phyloP scores from a whole-genome alignment of 805 yeast species.

The Yarrowia hollandica region DNA sequence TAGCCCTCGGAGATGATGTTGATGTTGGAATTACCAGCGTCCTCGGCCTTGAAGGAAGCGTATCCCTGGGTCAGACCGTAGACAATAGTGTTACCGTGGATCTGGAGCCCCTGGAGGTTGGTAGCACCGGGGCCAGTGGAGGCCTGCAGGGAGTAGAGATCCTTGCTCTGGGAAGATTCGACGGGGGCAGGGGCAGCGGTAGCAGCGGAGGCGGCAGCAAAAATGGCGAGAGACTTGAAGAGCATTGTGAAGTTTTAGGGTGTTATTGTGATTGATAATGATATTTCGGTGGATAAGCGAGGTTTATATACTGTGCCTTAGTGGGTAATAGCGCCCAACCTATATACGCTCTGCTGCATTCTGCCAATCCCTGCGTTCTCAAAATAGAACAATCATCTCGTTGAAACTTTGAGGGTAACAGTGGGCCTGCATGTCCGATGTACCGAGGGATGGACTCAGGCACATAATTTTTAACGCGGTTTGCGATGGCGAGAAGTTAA shows the following conservation, averaged over 20 bases:
- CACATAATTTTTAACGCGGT: too few relatives aligned
- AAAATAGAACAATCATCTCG: neutral
- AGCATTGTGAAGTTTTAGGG: neutral
- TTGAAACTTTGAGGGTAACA: constrained; percentile 9
- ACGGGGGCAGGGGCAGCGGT: neutral
- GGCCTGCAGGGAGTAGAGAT: neutral
- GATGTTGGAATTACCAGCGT: neutral
- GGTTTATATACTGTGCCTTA: constrained; percentile 1
- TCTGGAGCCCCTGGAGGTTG: neutral
- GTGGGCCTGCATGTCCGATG: constrained; percentile 1
- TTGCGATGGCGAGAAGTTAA: too few relatives aligned
- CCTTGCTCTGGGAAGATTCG: neutral
- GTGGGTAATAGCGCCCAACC: too few relatives aligned
- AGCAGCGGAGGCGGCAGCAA: constrained; percentile 3
- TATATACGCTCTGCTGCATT: neutral
- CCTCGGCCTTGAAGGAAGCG: constrained; percentile 1
- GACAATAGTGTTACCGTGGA: neutral
- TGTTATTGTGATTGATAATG: neutral
- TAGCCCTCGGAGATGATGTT: neutral
- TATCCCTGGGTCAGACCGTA: constrained; percentile 1
- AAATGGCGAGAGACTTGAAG: constrained; percentile 1
- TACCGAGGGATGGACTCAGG: neutral
- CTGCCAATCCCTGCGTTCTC: constrained; percentile 4
- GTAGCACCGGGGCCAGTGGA: constrained; percentile 3
- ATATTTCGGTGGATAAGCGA: too few relatives aligned